phyloP scores from a whole-genome alignment of 106 monocot genomes.

The Hemerocallis citrina region DNA sequence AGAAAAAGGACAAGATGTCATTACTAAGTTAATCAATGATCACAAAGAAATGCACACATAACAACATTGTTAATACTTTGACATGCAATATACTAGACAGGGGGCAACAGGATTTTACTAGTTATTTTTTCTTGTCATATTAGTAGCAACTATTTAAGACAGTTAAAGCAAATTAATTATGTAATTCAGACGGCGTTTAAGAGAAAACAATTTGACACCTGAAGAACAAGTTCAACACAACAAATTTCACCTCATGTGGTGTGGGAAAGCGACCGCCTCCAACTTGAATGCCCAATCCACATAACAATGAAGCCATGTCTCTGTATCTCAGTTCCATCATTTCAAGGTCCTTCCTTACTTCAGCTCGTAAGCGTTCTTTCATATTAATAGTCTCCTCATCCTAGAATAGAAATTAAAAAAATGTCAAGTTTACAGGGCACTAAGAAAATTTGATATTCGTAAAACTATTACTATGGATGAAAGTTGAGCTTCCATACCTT shows the following conservation, averaged over 20 bases:
- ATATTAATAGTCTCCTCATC: slow-evolving; percentile 66
- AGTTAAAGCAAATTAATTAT: no score
- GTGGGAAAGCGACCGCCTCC: slow-evolving; percentile 43
- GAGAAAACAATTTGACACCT: neutral
- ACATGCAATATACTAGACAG: no score
- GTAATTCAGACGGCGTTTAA: neutral
- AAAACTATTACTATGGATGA: neutral
- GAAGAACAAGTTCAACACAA: neutral
- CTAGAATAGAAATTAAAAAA: slow-evolving; percentile 21
- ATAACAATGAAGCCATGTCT: slow-evolving; percentile 81
- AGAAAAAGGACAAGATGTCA: no score
- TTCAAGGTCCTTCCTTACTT: slow-evolving; percentile 63
- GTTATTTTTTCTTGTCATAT: neutral
- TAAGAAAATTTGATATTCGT: neutral
- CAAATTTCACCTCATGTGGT: slow-evolving; percentile 34
- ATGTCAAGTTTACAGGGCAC: neutral
- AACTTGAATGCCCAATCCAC: slow-evolving; percentile 60
- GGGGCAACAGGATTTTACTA: no score
- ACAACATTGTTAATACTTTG: no score
- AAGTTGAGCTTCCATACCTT: slow-evolving; percentile 41
- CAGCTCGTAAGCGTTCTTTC: slow-evolving; percentile 58
- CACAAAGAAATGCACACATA: no score
- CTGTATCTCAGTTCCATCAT: slow-evolving; percentile 44
- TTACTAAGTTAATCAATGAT: no score
- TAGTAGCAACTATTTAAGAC: neutral